Evolutionary conservation across 148 eudicot genomes (phyloP).

Genomic region (Salicornia ramosissima): DNA sequence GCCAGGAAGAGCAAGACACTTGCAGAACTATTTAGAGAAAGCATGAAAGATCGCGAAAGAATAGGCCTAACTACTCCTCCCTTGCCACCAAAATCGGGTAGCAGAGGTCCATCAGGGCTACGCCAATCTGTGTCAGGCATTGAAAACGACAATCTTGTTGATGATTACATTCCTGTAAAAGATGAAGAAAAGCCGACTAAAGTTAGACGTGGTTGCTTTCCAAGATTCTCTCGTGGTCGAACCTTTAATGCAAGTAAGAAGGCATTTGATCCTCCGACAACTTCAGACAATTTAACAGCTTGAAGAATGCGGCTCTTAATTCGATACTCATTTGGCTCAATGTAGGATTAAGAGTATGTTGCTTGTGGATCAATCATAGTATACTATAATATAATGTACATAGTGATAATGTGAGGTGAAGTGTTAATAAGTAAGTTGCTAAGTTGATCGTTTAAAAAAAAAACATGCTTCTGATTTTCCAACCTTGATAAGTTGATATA

Average conservation of each 20-base stretch:
- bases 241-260: constrained; percentile 45
- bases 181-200: constrained; percentile 30
- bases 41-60: constrained; percentile 34
- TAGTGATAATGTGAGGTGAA: background rate
- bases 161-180: constrained; percentile 18
- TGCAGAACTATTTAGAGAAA: constrained; percentile 60
- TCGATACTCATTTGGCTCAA: background rate
- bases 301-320: background rate
- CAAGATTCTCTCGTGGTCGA: constrained; percentile 45
- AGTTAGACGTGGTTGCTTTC: constrained; percentile 52
- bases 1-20: constrained; percentile 44
- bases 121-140: constrained; percentile 26
- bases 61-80: constrained; percentile 13
- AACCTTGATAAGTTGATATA: background rate
- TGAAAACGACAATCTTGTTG: constrained; percentile 35
- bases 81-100: constrained; percentile 29
- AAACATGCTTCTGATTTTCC: background rate
- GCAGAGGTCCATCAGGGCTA: constrained; percentile 31
- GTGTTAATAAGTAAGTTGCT: background rate
- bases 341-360: constrained; percentile 1
- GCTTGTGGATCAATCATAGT: constrained; percentile 3
- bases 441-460: background rate
- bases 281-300: constrained; percentile 18
- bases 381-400: constrained; percentile 12
- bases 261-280: constrained; percentile 28